Percentiles rank a stretch among this genome's conserved stretches.
These are phyloP conservation scores for Collybia mongolica DNA, from an alignment of 768 basidiomycete genomes.

Conservation along the genomic window DNA sequence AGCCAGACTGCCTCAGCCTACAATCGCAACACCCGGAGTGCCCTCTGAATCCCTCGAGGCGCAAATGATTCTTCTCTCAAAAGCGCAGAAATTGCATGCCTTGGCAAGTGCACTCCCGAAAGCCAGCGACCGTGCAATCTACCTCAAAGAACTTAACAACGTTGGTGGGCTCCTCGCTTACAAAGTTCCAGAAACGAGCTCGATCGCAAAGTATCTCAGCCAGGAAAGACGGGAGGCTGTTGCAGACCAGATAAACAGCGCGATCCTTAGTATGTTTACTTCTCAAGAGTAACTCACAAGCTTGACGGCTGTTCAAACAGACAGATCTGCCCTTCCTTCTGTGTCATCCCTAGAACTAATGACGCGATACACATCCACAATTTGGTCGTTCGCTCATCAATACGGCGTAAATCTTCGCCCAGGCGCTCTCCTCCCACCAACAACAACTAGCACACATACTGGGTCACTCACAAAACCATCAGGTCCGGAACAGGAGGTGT, in stretches of 20 bases:
- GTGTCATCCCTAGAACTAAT: slow-evolving; percentile 64
- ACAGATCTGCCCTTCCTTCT: slow-evolving; percentile 45
- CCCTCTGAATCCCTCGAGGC: slow-evolving; percentile 34
- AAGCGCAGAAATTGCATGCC: slow-evolving; percentile 66
- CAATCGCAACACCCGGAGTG: slow-evolving; percentile 20
- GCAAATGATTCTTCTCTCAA: slow-evolving; percentile 48
- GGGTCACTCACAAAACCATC: slow-evolving; percentile 15
- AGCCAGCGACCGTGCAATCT: slow-evolving; percentile 55
- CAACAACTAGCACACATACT: slow-evolving; percentile 19
- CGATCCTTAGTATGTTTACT: slow-evolving; percentile 69
- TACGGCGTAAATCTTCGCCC: slow-evolving; percentile 44
- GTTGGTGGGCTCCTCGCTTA: slow-evolving; percentile 86
- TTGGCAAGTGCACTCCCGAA: slow-evolving; percentile 56
- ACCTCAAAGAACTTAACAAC: slow-evolving; percentile 67
- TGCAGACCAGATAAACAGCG: slow-evolving; percentile 86
- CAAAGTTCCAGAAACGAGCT: slow-evolving; percentile 72
- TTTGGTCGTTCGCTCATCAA: slow-evolving; percentile 60
- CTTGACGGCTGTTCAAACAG: slow-evolving; percentile 28
- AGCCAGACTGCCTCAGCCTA: not conserved
- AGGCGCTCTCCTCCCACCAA: slow-evolving; percentile 47
- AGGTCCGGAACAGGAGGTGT: slow-evolving; percentile 39
- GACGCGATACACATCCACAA: slow-evolving; percentile 60
- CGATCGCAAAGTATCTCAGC: slow-evolving; percentile 71
- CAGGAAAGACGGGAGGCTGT: slow-evolving; percentile 77
- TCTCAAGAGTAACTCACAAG: not conserved